Percentiles rank a stretch among this genome's conserved stretches.
Evolutionary conservation across 164 flowering plant genomes (phyloP).

Genomic region (Chimonanthus salicifolius): DNA sequence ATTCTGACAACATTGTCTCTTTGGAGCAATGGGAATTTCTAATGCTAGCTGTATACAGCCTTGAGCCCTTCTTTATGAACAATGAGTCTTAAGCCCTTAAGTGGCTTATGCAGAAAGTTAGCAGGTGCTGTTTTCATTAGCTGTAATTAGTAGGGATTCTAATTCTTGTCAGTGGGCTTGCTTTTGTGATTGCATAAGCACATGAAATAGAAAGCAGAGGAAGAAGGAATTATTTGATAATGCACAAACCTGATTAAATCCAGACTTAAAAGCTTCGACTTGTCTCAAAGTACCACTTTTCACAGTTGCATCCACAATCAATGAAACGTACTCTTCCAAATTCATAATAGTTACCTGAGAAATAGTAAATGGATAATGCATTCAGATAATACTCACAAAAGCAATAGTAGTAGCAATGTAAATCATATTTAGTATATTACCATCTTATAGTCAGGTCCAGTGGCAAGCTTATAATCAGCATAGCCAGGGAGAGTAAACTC

Average conservation of each 20-base stretch:
- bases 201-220: background rate
- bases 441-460: conserved; percentile 36
- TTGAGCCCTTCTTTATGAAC: too few relatives aligned
- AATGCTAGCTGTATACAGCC: too few relatives aligned
- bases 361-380: background rate
- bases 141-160: too few relatives aligned
- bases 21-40: too few relatives aligned
- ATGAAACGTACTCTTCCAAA: conserved; percentile 74
- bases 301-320: conserved; percentile 72
- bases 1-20: too few relatives aligned
- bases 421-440: conserved; percentile 24
- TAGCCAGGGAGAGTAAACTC: conserved; percentile 94
- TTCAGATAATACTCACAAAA: background rate
- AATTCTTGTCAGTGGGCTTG: too few relatives aligned
- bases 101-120: too few relatives aligned
- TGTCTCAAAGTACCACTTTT: conserved; percentile 69
- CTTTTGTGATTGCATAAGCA: too few relatives aligned
- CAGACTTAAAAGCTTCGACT: conserved; percentile 86
- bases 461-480: conserved; percentile 56
- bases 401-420: background rate
- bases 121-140: too few relatives aligned
- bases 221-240: background rate
- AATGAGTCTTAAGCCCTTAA: too few relatives aligned
- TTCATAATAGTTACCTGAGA: conserved; percentile 59
- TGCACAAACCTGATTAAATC: conserved; percentile 72